Conservation (phyloP, 768 basidiomycete genomes). For the Mycena latifolia region DNA sequence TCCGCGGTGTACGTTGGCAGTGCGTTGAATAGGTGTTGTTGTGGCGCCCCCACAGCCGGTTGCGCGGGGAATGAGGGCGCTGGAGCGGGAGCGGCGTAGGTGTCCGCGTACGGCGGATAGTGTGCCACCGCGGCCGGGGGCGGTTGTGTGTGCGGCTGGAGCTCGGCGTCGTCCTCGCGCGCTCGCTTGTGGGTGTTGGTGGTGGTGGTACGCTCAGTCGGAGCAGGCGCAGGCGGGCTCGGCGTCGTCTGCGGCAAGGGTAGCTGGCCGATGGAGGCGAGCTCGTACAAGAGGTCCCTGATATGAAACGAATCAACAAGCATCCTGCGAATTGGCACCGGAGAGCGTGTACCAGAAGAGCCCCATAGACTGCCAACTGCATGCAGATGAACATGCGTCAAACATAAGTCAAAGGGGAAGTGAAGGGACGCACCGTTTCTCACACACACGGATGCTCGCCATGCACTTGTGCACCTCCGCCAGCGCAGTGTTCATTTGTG, state of each 20-base stretch:
- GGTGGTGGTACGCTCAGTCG: background rate
- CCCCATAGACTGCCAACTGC: conserved; percentile 26
- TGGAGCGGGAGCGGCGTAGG: background rate
- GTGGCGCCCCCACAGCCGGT: too few relatives aligned
- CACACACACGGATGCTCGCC: too few relatives aligned
- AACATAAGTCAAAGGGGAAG: too few relatives aligned
- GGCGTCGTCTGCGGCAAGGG: conserved; percentile 12
- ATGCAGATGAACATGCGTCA: too few relatives aligned
- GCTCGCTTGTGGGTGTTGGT: conserved; percentile 1
- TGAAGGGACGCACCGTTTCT: too few relatives aligned
- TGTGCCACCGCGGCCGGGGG: background rate
- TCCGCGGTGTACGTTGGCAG: conserved; percentile 29
- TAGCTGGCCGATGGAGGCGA: conserved; percentile 22
- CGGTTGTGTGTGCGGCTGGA: too few relatives aligned
- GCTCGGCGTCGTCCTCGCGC: background rate
- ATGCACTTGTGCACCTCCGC: too few relatives aligned
- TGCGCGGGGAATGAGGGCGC: background rate
- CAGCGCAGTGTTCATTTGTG: too few relatives aligned
- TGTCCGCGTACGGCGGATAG: background rate
- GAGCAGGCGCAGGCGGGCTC: background rate
- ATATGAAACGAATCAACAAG: too few relatives aligned
- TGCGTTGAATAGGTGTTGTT: background rate
- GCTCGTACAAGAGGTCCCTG: conserved; percentile 32
- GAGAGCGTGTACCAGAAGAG: conserved; percentile 16
- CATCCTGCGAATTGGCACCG: too few relatives aligned